phyloP scores from a whole-genome alignment of 2,329 filamentous ascomycete genomes.

The Cladophialophora immunda region DNA sequence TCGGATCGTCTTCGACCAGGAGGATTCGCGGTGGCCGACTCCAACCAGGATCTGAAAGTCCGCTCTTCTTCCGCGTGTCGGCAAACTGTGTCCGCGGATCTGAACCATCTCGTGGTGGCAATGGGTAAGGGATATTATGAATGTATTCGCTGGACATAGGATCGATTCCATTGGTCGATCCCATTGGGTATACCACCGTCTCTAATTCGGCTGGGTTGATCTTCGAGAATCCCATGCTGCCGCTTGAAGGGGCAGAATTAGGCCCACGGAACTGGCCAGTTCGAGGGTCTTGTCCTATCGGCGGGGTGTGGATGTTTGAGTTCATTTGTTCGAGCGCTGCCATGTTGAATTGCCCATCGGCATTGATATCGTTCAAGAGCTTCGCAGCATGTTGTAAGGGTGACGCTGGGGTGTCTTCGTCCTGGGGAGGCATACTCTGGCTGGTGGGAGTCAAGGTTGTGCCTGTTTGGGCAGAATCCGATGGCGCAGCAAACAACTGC shows the following conservation, averaged over 20 bases:
- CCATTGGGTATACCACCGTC: slow-evolving; percentile 86
- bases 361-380: slow-evolving; percentile 70
- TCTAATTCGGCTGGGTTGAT: slow-evolving; percentile 66
- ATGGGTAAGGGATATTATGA: slow-evolving; percentile 87
- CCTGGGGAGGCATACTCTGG: slow-evolving; percentile 56
- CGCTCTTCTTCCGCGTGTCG: slow-evolving; percentile 68
- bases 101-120: slow-evolving; percentile 57
- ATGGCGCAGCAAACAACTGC: slow-evolving; percentile 50
- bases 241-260: slow-evolving; percentile 56
- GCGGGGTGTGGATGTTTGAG: slow-evolving; percentile 26
- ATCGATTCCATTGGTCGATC: slow-evolving; percentile 89
- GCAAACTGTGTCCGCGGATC: slow-evolving; percentile 57
- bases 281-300: slow-evolving; percentile 50
- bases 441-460: slow-evolving; percentile 54
- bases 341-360: slow-evolving; percentile 70
- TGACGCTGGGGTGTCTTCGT: slow-evolving; percentile 69
- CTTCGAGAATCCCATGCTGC: slow-evolving; percentile 60
- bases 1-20: slow-evolving; percentile 83
- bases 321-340: slow-evolving; percentile 72
- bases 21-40: slow-evolving; percentile 78
- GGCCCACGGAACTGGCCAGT: slow-evolving; percentile 59
- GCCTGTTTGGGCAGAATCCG: slow-evolving; percentile 51
- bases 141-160: slow-evolving; percentile 95
- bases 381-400: slow-evolving; percentile 74
- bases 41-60: slow-evolving; percentile 70